A percentile compares a stretch with the other conserved stretches of the same genome.
Conservation (phyloP, 139 green algal genomes). For the Volvox reticuliferus region DNA sequence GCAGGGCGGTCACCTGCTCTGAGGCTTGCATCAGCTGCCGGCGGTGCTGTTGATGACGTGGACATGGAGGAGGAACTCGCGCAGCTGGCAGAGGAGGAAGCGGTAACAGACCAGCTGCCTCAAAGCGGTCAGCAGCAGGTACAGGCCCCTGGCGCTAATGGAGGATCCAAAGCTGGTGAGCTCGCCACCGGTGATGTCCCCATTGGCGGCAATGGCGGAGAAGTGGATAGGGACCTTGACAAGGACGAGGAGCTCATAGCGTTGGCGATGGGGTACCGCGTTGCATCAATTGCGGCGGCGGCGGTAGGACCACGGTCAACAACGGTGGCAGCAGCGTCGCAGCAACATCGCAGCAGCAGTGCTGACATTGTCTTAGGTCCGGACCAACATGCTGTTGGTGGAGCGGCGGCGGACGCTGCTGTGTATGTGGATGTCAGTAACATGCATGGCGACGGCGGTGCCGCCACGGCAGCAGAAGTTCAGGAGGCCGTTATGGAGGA, state of each 20-base stretch:
- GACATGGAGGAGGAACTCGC: conserved; percentile 38
- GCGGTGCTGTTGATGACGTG: background rate
- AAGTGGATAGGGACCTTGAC: background rate
- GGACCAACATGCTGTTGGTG: background rate
- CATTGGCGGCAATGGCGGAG: background rate
- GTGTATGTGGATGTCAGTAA: background rate
- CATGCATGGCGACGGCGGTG: background rate
- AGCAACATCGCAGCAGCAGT: no score
- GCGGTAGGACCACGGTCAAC: background rate
- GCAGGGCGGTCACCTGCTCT: background rate
- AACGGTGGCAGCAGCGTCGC: background rate
- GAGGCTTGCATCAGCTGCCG: background rate
- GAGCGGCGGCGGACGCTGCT: background rate
- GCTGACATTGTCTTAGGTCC: no score
- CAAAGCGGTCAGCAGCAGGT: background rate
- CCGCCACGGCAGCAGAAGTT: no score
- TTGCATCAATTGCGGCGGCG: background rate
- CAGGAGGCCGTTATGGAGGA: background rate
- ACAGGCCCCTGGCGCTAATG: background rate
- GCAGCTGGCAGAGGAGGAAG: conserved; percentile 7
- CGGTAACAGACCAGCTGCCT: background rate
- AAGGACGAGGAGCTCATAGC: conserved; percentile 21
- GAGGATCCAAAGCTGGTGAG: background rate
- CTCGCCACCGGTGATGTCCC: background rate
- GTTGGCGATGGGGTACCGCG: conserved; percentile 13